Evolutionary conservation across 2,329 filamentous ascomycete species (phyloP).

Genomic region (Curvularia spicifera): DNA sequence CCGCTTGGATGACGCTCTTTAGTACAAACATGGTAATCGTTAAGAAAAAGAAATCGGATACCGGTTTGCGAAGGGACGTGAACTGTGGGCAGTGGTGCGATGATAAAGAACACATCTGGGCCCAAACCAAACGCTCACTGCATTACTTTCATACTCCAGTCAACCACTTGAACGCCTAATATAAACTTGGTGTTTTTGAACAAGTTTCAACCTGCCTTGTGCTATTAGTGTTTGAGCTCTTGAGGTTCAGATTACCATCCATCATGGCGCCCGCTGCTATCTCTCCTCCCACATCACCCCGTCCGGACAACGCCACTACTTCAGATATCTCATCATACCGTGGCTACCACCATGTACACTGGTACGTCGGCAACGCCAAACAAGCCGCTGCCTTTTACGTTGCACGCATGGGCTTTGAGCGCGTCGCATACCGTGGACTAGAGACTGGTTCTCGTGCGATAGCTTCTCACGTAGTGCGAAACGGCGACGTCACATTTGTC

Average conservation of each 20-base stretch:
- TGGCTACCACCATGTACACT: constrained; percentile 91
- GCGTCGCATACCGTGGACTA: constrained; percentile 82
- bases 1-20: constrained; percentile 28
- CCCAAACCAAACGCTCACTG: background rate
- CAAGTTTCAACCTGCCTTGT: background rate
- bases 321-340: constrained; percentile 63
- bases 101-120: constrained; percentile 21
- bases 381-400: constrained; percentile 91
- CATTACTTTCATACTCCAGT: background rate
- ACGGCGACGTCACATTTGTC: constrained; percentile 78
- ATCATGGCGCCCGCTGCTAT: constrained; percentile 46
- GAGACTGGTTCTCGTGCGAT: constrained; percentile 84
- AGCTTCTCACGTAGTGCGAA: constrained; percentile 83
- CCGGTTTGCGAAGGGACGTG: constrained; percentile 36
- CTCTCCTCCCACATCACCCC: constrained; percentile 53
- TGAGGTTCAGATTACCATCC: background rate
- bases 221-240: background rate
- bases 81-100: constrained; percentile 14
- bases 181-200: background rate
- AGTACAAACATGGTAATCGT: constrained; percentile 23
- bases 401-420: constrained; percentile 83
- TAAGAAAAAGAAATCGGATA: constrained; percentile 24
- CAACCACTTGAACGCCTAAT: constrained; percentile 1
- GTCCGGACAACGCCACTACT: constrained; percentile 23
- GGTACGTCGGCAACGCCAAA: constrained; percentile 97